Evolutionary conservation across 75 land plant genomes (phyloP), one percentile per base, ranked within the genome.

Genomic region (Picea glauca): DNA sequence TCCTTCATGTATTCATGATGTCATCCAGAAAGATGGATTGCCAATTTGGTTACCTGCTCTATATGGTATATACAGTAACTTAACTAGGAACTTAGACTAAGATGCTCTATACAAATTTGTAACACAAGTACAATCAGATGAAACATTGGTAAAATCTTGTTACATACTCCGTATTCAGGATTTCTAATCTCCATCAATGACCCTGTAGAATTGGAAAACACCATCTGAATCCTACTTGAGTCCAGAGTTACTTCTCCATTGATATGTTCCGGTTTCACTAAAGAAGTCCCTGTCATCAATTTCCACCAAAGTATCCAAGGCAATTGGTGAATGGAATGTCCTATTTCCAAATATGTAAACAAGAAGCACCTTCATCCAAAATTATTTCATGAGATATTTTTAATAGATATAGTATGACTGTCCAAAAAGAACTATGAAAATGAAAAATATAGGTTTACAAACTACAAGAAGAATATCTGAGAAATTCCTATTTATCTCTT

Each of bases 191-290:
- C 23, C 58, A 50, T 74, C 59, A 74, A 15, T 12, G 26, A 54
- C 20, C 76, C 76, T 74, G 76, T 74, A 7, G 59, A 54, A 57
- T 74, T 74, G 7, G 76, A 74, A 50, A 74, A 74, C 31, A 57
- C 59, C 76, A 74, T 74, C 59, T 74, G 76, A 26, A 74, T 54
- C 76, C 9, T 74, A 23, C 13, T 54, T 56, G 76, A 74, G 15
- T 74, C 59, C 32, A 74, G 59, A 74, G 54, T 26, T 54, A 74
- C 54, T 3, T 74, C 76, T 12, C 59, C 76, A 74, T 74, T 74
- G 33, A 57, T 50, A 74, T 74, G 32, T 74, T 50, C 58, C 14
- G 76, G 76, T 17, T 54, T 26, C n/a, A 50, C 26, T 12, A 46
- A 46, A 46, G 54, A 46, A 3, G 76, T 54, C 76, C 76, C 76